phyloP scores from a whole-genome alignment of 352 stramenopile species.

The Globisporangium alternatum region DNA sequence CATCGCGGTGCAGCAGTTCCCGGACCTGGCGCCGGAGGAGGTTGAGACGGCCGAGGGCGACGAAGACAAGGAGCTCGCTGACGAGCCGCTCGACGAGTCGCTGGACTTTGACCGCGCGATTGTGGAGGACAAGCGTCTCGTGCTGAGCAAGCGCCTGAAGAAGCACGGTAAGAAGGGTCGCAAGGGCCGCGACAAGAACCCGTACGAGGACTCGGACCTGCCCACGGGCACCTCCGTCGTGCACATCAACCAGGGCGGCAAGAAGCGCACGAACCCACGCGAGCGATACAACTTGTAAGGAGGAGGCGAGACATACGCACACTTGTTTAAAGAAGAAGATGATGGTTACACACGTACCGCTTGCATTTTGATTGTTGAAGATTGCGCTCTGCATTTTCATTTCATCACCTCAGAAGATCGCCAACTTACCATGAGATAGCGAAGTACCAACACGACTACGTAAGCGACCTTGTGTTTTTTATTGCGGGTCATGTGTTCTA shows the following conservation, averaged over 20 bases:
- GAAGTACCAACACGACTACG: no score
- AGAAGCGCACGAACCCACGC: slow-evolving; percentile 67
- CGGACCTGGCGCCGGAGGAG: slow-evolving; percentile 29
- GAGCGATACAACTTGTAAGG: slow-evolving; percentile 31
- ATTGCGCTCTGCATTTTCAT: background rate
- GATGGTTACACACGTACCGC: background rate
- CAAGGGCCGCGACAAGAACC: slow-evolving; percentile 96
- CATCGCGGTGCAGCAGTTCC: slow-evolving; percentile 57
- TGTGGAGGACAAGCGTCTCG: slow-evolving; percentile 57
- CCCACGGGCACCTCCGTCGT: slow-evolving; percentile 41
- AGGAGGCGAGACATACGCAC: background rate
- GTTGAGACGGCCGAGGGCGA: slow-evolving; percentile 16
- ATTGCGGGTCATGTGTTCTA: no score
- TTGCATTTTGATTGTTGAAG: background rate
- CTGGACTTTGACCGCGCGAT: slow-evolving; percentile 70
- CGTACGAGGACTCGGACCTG: slow-evolving; percentile 91
- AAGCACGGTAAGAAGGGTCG: slow-evolving; percentile 96
- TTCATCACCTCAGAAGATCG: no score
- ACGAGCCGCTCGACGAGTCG: slow-evolving; percentile 28
- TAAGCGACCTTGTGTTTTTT: no score
- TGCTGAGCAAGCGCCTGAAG: slow-evolving; percentile 82
- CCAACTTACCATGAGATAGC: no score
- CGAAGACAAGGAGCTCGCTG: slow-evolving; percentile 15
- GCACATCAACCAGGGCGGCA: slow-evolving; percentile 70
- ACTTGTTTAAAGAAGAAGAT: background rate